These are phyloP conservation scores for Entomortierella chlamydospora DNA, from an alignment of 192 early-diverging fungal genomes.

Conservation along the genomic window DNA sequence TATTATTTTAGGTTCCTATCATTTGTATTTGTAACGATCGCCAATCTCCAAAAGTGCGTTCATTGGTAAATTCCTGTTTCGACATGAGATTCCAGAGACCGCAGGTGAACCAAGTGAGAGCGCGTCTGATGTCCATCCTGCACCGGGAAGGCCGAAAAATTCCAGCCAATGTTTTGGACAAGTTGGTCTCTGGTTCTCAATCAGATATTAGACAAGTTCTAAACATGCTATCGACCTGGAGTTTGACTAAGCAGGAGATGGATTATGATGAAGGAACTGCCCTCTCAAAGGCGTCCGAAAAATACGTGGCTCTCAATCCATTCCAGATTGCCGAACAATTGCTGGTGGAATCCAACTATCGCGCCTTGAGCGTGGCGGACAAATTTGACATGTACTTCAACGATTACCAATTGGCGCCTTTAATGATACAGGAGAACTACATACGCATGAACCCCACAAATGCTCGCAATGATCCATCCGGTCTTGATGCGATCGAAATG, in stretches of 20 bases:
- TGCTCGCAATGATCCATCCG: constrained; percentile 19
- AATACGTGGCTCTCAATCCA: constrained; percentile 58
- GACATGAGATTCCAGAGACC: constrained; percentile 86
- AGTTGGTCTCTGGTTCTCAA: constrained; percentile 82
- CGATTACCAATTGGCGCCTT: constrained; percentile 86
- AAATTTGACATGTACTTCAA: constrained; percentile 93
- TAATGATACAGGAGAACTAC: constrained; percentile 98
- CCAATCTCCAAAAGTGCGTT: constrained; percentile 83
- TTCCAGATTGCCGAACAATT: constrained; percentile 84
- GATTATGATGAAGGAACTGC: constrained; percentile 84
- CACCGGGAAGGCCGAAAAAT: constrained; percentile 81
- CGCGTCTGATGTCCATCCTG: constrained; percentile 78
- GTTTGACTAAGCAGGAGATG: constrained; percentile 73
- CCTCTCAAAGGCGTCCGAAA: constrained; percentile 65
- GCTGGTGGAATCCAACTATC: constrained; percentile 56
- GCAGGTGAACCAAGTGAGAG: constrained; percentile 76
- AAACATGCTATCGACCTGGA: constrained; percentile 94
- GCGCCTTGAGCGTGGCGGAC: constrained; percentile 59
- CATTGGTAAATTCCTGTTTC: constrained; percentile 85
- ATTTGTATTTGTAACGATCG: constrained; percentile 99
- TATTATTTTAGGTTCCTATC: constrained; percentile 79
- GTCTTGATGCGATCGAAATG: constrained; percentile 61
- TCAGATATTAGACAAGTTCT: constrained; percentile 97
- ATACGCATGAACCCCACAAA: constrained; percentile 72
- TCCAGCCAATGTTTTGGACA: constrained; percentile 80